Base-by-base conservation (phyloP, 345 rosid genomes). In the Linum tenue region DNA sequence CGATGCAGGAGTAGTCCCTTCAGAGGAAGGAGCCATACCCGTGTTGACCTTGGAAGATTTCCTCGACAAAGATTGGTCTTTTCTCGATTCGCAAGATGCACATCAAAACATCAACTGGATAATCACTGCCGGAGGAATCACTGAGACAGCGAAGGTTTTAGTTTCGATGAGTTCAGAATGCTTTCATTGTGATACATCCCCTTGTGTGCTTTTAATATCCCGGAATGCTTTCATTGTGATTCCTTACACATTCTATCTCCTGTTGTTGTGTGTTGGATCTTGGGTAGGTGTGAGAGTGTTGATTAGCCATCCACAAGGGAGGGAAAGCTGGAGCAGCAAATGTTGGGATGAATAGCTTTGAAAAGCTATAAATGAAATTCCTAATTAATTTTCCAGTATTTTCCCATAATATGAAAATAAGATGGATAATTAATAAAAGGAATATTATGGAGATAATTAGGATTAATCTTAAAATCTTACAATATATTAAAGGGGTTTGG, bases 11-110 rank as follows among this genome's bases (percentile, higher is more conserved):
- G 31, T 75, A 1, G 68, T 74, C 42, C 78, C 85, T 37, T 78
- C 88, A 5, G 78, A 85, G 15, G 97, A 78, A 68, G 87, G 87
- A 63, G 36, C 76, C 36, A 69, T 80, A 16, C 59, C 90, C 31
- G 79, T 68, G 1, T 66, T 81, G 42, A 71, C 62, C 42, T 77
- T 81, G 39, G 84, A 86, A 70, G 98, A 90, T 65, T 79, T 88
- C 44, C 6, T 65, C 56, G 97, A 90, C 74, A 86, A 91, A 77
- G 96, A 91, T 73, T 91, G 94, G 91, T 91, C 97, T 3, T 86
- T 88, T 84, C 90, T 91, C 36, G 95, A 77, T 39, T 69, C 82
- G 22, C 60, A 66, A 60, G 78, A 82, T 55, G 73, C 72, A 59
- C 69, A 62, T 5, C 69, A 72, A 63, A 86, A 85, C 57, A 66